Conservation (phyloP, 306 rosid genomes). For the Cicer judaicum region DNA sequence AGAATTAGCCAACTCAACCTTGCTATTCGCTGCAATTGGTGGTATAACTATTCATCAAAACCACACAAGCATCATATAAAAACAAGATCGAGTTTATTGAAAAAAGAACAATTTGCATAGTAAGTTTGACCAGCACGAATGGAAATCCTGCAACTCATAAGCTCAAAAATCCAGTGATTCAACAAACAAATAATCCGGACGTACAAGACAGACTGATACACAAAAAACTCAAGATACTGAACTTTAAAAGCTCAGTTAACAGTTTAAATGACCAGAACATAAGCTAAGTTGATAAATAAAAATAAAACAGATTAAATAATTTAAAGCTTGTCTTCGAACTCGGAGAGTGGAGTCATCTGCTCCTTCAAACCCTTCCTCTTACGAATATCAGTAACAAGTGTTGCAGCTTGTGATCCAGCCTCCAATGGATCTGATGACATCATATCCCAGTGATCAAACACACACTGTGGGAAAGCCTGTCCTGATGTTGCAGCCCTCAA, state of each 20-base stretch:
- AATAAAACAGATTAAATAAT: not conserved
- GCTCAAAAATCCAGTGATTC: not conserved
- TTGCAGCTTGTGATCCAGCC: constrained; percentile 67
- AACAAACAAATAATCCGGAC: not conserved
- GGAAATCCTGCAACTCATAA: not conserved
- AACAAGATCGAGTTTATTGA: not conserved
- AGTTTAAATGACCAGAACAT: not conserved
- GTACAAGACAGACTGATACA: not conserved
- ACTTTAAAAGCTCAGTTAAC: not conserved
- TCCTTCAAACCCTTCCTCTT: constrained; percentile 98
- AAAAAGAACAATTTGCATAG: not conserved
- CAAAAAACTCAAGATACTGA: constrained; percentile 18
- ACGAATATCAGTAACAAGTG: constrained; percentile 68
- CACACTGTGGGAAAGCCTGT: constrained; percentile 93
- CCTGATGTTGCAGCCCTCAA: constrained; percentile 95
- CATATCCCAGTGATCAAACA: constrained; percentile 96
- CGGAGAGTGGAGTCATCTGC: constrained; percentile 84
- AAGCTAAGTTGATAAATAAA: not conserved
- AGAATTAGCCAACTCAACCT: not conserved
- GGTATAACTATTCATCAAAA: not conserved
- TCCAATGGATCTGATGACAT: constrained; percentile 89
- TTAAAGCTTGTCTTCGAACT: constrained; percentile 78
- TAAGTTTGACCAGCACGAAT: constrained; percentile 8
- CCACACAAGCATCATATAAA: not conserved
- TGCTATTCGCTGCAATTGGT: not conserved